These are phyloP conservation scores for Penicillium parvum DNA, from an alignment of 495 filamentous ascomycete genomes.

Conservation along the genomic window DNA sequence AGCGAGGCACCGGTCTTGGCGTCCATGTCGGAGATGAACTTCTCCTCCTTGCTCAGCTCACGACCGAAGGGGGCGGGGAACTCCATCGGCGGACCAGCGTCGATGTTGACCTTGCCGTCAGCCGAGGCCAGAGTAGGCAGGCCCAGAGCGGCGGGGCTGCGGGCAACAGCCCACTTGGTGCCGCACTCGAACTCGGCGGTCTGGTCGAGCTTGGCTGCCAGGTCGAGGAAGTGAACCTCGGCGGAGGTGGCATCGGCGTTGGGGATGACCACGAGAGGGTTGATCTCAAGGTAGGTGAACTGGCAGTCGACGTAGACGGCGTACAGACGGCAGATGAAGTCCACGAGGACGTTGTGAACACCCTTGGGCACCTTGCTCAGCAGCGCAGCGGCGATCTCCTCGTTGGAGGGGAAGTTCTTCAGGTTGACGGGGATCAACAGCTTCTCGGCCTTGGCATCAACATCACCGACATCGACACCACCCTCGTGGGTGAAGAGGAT, in stretches of 20 bases:
- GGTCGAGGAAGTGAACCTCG: slow-evolving; percentile 94
- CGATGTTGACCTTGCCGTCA: slow-evolving; percentile 79
- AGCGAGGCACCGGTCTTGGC: slow-evolving; percentile 98
- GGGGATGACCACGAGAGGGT: slow-evolving; percentile 95
- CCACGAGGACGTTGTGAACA: slow-evolving; percentile 94
- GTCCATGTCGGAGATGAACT: slow-evolving; percentile 96
- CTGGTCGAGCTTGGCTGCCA: slow-evolving; percentile 98
- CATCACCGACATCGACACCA: slow-evolving; percentile 99
- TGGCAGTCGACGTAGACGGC: slow-evolving; percentile 99
- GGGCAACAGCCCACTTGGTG: slow-evolving; percentile 95
- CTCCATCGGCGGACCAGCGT: slow-evolving; percentile 96
- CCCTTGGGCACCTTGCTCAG: slow-evolving; percentile 92
- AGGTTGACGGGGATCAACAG: slow-evolving; percentile 95
- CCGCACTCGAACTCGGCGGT: slow-evolving; percentile 99
- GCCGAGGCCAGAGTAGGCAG: slow-evolving; percentile 53
- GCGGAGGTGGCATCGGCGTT: slow-evolving; percentile 89
- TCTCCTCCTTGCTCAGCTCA: slow-evolving; percentile 96
- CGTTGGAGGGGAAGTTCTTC: slow-evolving; percentile 90
- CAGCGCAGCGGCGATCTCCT: slow-evolving; percentile 77
- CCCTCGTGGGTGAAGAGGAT: slow-evolving; percentile 99
- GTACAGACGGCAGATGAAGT: slow-evolving; percentile 93
- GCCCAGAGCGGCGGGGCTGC: slow-evolving; percentile 81
- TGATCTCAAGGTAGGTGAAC: slow-evolving; percentile 99
- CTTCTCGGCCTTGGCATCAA: slow-evolving; percentile 98
- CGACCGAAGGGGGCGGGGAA: slow-evolving; percentile 98